Percentiles rank a stretch among this genome's conserved stretches.
Conservation (phyloP, 305 asterid species). For the Vinca major region DNA sequence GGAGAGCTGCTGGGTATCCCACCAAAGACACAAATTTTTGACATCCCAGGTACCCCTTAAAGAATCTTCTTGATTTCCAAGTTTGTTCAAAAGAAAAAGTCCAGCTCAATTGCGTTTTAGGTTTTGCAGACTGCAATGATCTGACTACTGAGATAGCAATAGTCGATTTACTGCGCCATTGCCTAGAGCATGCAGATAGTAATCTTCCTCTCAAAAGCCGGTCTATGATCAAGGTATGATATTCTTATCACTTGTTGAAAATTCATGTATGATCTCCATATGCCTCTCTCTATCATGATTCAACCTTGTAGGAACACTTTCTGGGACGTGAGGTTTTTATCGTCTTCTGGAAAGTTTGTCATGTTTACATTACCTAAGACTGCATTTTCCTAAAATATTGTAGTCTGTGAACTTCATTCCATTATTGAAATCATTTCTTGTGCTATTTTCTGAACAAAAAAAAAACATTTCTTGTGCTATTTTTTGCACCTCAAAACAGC, state of each 20-base stretch:
- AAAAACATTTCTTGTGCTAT: neutral
- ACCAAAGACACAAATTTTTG: slow-evolving; percentile 59
- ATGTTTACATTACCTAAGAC: neutral
- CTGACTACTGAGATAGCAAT: slow-evolving; percentile 36
- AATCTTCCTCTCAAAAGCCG: slow-evolving; percentile 37
- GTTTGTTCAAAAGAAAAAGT: neutral
- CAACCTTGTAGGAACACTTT: slow-evolving; percentile 5
- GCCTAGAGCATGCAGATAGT: slow-evolving; percentile 69
- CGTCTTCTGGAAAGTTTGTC: neutral
- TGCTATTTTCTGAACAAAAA: neutral
- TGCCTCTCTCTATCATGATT: neutral
- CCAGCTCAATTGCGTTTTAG: neutral
- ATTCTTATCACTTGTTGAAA: slow-evolving; percentile 4
- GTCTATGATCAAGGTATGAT: slow-evolving; percentile 34
- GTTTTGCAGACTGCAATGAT: slow-evolving; percentile 43
- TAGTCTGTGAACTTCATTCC: neutral
- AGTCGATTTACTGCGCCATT: slow-evolving; percentile 41
- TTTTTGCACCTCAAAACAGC: neutral
- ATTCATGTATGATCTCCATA: neutral
- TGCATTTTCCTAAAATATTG: neutral
- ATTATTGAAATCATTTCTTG: neutral
- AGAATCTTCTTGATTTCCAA: neutral
- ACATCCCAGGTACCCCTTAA: slow-evolving; percentile 56
- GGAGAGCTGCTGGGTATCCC: slow-evolving; percentile 66
- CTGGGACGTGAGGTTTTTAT: neutral